Percentiles rank a stretch among this genome's conserved stretches.
Conservation (phyloP, 179 eudicot genomes). For the Sideroxylon spinosum region DNA sequence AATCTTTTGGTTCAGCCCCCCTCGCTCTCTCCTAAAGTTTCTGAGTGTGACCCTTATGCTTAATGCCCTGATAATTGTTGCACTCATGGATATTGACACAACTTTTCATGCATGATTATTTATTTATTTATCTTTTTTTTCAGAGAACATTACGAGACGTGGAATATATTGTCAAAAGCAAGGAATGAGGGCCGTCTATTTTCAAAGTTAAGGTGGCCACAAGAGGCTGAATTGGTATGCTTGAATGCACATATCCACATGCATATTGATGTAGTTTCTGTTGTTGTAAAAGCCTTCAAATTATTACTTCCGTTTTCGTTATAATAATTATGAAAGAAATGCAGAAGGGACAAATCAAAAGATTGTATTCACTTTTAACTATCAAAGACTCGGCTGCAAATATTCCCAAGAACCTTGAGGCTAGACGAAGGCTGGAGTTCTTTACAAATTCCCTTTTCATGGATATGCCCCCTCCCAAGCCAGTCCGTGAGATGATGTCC, state of each 20-base stretch:
- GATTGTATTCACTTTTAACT: conserved; percentile 78
- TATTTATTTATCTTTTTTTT: not conserved
- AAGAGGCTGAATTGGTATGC: conserved; percentile 73
- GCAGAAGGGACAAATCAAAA: conserved; percentile 75
- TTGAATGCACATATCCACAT: not conserved
- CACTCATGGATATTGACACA: not conserved
- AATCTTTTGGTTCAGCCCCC: too few relatives aligned
- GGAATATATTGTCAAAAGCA: conserved; percentile 65
- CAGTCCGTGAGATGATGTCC: conserved; percentile 88
- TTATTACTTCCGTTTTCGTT: not conserved
- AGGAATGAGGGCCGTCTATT: conserved; percentile 84
- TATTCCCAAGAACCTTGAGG: conserved; percentile 86
- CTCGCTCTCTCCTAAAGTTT: too few relatives aligned
- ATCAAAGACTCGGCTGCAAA: conserved; percentile 89
- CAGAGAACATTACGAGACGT: conserved; percentile 71
- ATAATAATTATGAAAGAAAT: conserved; percentile 17
- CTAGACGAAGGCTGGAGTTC: conserved; percentile 75
- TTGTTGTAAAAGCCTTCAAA: not conserved
- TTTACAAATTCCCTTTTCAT: conserved; percentile 95
- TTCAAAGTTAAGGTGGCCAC: conserved; percentile 85
- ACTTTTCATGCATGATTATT: not conserved
- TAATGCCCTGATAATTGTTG: too few relatives aligned
- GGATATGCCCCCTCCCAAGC: conserved; percentile 75
- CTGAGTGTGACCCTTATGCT: too few relatives aligned
- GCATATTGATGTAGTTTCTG: not conserved